Evolutionary conservation across 1,284 basidiomycete genomes (phyloP), one percentile per base, ranked within the genome.

Genomic region (Flammula alnicola): DNA sequence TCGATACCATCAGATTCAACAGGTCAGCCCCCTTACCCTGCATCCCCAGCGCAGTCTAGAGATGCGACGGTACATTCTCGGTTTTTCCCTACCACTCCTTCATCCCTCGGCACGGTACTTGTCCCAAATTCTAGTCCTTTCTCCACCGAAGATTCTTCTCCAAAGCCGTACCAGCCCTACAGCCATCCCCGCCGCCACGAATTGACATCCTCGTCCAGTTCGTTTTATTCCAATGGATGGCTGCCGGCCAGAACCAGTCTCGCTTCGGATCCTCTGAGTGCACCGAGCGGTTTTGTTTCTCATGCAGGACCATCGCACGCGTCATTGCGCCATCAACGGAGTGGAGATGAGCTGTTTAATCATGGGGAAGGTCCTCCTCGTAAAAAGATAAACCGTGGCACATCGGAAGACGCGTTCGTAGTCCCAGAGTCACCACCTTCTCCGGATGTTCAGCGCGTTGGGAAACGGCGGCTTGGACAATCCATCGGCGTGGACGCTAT

Each of bases 101-200:
- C 69, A 1, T 61, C 71, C 16, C 63, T 72, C 32, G 81, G 79
- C 63, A 80, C 71, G 44, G 68, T 91, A 44, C 81, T 91, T 44
- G 86, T 88, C 22, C 88, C 88, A 26, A 86, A 77, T 68, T 91
- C 89, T 47, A 90, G 86, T 59, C 86, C 87, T 37, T 60, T 77
- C 23, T 58, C 61, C 25, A 64, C 73, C 33, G 78, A 83, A 43
- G 59, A 61, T 10, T 47, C 65, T 11, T 23, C 27, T 39, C 58
- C 64, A 56, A 68, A 63, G 9, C 44, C 69, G 30, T 70, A 80
- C 65, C 66, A 65, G 10, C 59, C 72, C 14, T 68, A 73, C 54
- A 62, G 61, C 27, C 65, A 69, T 7, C 55, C 60, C 45, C 57
- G 54, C 39, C 56, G 52, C 33, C 64, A 72, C 67, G 77, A 79